Base-by-base conservation (phyloP, 257 asterid species). In the Craterostigma plantagineum region DNA sequence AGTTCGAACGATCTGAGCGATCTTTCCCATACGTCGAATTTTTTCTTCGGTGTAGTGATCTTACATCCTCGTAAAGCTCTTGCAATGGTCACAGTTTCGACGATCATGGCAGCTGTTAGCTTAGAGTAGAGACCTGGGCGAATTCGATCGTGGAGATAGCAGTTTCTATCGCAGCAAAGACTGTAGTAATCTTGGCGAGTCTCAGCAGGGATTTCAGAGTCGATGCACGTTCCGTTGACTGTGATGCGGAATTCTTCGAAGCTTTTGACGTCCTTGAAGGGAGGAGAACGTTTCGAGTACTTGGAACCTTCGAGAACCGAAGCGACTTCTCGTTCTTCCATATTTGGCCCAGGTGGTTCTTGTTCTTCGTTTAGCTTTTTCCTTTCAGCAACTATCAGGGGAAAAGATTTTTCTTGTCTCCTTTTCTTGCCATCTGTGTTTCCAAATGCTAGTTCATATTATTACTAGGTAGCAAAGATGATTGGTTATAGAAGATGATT, bases 21-120 rank as follows among this genome's bases (percentile, higher is more conserved):
- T 58, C 68, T 73, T 18, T 80, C 93, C 91, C 91, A 70, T 12
- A 61, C 67, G 42, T 77, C 82, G 16, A 80, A 71, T 48, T 76
- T 85, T 46, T 59, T 53, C 40, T 58, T 56, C 14, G 75, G 67
- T 38, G 85, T 71, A 8, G 64, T 58, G 50, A 57, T 57, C 10
- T 57, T 80, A 45, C 85, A 80, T 34, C 55, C 56, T 16, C 73
- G 60, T 50, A 80, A 56, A 35, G 58, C 58, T 35, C 77, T 73
- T 0, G 77, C 71, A 35, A 55, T 71, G 62, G 45, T 63, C 34
- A 76, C 72, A 0, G 62, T 45, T 54, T 68, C 75, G 11, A 62
- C 68, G 14, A 75, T 64, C 38, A 75, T 47, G 17, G 72, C 73
- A 3, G 74, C 63, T 1, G 62, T 65, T 42, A 73, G 50, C 56